These are phyloP conservation scores for Nicotiana paniculata DNA, from an alignment of 257 asterid genomes.

Conservation along the genomic window DNA sequence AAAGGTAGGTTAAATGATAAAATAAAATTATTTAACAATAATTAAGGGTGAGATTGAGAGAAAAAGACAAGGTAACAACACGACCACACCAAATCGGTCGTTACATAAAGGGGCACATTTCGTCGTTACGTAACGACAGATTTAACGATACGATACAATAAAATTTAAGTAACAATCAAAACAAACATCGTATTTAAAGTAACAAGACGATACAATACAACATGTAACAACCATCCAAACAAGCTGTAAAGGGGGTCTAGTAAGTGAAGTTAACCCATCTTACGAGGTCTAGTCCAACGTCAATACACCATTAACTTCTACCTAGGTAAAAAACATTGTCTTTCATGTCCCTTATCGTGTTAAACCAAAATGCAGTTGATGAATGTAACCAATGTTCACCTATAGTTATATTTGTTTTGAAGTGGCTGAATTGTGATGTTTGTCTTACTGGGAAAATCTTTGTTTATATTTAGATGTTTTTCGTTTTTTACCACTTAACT, in stretches of 20 bases:
- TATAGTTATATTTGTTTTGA: background rate
- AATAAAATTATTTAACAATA: no score
- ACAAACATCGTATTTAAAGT: no score
- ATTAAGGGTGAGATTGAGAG: no score
- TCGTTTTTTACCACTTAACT: background rate
- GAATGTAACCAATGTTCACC: background rate
- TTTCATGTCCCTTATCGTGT: background rate
- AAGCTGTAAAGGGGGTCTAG: background rate
- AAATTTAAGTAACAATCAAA: no score
- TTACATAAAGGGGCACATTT: no score
- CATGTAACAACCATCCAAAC: no score
- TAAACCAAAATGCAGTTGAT: background rate
- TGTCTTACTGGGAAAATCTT: background rate
- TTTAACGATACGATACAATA: no score
- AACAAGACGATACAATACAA: no score
- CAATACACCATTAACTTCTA: background rate
- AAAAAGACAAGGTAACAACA: no score
- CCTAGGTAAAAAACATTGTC: background rate
- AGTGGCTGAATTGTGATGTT: background rate
- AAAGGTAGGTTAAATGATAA: no score
- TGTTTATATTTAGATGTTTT: background rate
- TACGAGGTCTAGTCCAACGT: background rate
- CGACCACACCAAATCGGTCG: no score
- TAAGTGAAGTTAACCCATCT: background rate
- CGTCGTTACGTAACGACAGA: no score